phyloP scores from a whole-genome alignment of 768 basidiomycete species.

The Termitomyces sp. region DNA sequence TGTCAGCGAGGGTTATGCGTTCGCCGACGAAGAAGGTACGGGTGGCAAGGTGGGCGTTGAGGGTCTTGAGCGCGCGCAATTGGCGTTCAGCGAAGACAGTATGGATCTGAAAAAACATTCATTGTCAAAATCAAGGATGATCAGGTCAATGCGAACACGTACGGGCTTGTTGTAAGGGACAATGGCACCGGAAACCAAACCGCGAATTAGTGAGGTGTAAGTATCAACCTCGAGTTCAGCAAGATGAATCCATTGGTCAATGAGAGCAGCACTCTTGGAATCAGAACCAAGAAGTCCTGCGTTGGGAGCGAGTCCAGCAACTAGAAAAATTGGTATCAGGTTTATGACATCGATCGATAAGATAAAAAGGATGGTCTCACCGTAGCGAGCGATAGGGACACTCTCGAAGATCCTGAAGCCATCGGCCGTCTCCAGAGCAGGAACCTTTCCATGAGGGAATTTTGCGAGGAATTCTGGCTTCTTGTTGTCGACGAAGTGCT shows the following conservation, averaged over 20 bases:
- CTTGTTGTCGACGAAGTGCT: constrained; percentile 64
- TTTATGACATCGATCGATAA: constrained; percentile 27
- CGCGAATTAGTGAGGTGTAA: constrained; percentile 33
- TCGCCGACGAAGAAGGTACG: constrained; percentile 92
- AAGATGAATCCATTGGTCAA: constrained; percentile 86
- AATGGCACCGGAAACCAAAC: constrained; percentile 43
- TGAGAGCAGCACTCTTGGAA: constrained; percentile 62
- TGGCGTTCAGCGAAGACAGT: constrained; percentile 50
- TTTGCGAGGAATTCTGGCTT: constrained; percentile 68
- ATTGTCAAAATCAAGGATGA: neutral
- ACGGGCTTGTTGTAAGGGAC: constrained; percentile 82
- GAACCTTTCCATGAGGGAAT: constrained; percentile 83
- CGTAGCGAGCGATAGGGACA: constrained; percentile 78
- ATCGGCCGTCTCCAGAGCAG: constrained; percentile 72
- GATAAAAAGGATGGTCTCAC: constrained; percentile 52
- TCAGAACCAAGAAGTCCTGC: constrained; percentile 70
- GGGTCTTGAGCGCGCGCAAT: constrained; percentile 53
- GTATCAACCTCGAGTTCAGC: constrained; percentile 60
- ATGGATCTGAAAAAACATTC: constrained; percentile 47
- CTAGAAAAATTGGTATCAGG: constrained; percentile 34
- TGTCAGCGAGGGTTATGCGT: constrained; percentile 91
- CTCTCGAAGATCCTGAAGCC: constrained; percentile 81
- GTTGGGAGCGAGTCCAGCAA: constrained; percentile 75
- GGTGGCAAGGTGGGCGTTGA: constrained; percentile 71
- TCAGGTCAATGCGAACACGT: constrained; percentile 25